phyloP scores from a whole-genome alignment of 768 basidiomycete species.

The Daedaleopsis sinensis region DNA sequence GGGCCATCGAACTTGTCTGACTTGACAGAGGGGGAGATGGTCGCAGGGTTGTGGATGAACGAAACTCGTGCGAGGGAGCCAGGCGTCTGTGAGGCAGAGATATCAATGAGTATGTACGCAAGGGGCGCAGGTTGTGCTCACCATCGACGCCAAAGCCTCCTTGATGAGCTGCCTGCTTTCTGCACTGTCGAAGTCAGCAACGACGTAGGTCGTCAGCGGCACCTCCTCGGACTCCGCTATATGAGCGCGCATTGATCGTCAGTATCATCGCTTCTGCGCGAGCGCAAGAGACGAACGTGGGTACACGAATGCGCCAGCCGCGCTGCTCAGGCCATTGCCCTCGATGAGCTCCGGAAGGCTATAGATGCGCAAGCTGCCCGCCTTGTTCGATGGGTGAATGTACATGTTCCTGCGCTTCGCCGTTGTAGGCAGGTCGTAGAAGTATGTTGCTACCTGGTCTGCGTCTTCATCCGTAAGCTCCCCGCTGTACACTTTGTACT shows the following conservation, averaged over 20 bases:
- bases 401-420: conserved; percentile 72
- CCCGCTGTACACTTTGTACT: conserved; percentile 68
- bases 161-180: conserved; percentile 61
- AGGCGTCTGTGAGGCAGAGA: conserved; percentile 38
- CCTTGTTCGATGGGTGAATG: conserved; percentile 58
- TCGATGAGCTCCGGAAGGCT: conserved; percentile 59
- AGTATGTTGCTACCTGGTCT: conserved; percentile 67
- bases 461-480: conserved; percentile 55
- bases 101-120: not conserved
- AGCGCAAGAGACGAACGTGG: conserved; percentile 48
- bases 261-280: no score
- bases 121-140: conserved; percentile 35
- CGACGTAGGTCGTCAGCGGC: conserved; percentile 59
- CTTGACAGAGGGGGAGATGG: conserved; percentile 17
- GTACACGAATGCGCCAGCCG: conserved; percentile 58
- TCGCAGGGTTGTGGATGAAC: conserved; percentile 74
- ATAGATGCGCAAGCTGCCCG: conserved; percentile 52
- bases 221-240: conserved; percentile 26
- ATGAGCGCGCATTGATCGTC: conserved; percentile 13
- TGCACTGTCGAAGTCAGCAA: conserved; percentile 76
- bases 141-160: conserved; percentile 68
- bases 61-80: conserved; percentile 60
- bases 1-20: conserved; percentile 27
- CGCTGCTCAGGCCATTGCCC: conserved; percentile 45
- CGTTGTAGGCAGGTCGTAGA: conserved; percentile 86